These are phyloP conservation scores for Ceratobasidium papillatum DNA, from an alignment of 1,284 basidiomycete genomes.

Conservation along the genomic window DNA sequence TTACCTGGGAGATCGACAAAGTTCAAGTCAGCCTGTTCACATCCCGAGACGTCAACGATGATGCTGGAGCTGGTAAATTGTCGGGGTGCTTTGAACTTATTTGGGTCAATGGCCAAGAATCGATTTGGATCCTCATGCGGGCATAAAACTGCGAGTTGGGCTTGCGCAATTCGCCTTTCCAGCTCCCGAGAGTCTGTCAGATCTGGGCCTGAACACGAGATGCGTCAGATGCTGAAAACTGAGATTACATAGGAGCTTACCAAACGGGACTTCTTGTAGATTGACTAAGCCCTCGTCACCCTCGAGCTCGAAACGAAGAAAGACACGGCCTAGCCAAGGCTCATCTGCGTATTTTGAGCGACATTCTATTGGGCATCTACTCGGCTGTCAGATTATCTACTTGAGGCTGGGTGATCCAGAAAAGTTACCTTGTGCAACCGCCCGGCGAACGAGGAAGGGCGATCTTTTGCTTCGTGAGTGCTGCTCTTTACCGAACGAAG, in stretches of 20 bases:
- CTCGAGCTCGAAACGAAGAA: too few species aligned
- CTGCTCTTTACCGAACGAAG: background rate
- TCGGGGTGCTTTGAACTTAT: slow-evolving; percentile 37
- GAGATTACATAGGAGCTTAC: slow-evolving; percentile 53
- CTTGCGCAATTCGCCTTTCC: slow-evolving; percentile 53
- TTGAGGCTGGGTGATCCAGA: background rate
- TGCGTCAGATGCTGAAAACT: slow-evolving; percentile 54
- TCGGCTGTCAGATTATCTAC: slow-evolving; percentile 6
- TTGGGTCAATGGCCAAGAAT: slow-evolving; percentile 45
- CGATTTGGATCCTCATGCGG: slow-evolving; percentile 48
- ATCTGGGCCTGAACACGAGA: background rate
- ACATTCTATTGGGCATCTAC: slow-evolving; percentile 58
- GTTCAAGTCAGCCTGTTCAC: slow-evolving; percentile 58
- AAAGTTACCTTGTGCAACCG: slow-evolving; percentile 53
- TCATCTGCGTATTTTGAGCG: slow-evolving; percentile 47
- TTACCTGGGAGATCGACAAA: slow-evolving; percentile 65
- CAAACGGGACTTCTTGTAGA: slow-evolving; percentile 48
- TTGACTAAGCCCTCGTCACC: slow-evolving; percentile 53
- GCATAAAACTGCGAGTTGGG: slow-evolving; percentile 59
- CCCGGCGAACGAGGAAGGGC: slow-evolving; percentile 55
- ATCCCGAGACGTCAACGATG: slow-evolving; percentile 58
- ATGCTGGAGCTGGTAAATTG: slow-evolving; percentile 59
- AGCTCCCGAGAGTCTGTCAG: background rate
- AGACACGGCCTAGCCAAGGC: slow-evolving; percentile 55
- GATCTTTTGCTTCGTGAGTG: slow-evolving; percentile 43